A percentile compares a stretch with the other conserved stretches of the same genome.
These are phyloP conservation scores for Hydnomerulius pinastri DNA, from an alignment of 768 basidiomycete species.

Conservation along the genomic window DNA sequence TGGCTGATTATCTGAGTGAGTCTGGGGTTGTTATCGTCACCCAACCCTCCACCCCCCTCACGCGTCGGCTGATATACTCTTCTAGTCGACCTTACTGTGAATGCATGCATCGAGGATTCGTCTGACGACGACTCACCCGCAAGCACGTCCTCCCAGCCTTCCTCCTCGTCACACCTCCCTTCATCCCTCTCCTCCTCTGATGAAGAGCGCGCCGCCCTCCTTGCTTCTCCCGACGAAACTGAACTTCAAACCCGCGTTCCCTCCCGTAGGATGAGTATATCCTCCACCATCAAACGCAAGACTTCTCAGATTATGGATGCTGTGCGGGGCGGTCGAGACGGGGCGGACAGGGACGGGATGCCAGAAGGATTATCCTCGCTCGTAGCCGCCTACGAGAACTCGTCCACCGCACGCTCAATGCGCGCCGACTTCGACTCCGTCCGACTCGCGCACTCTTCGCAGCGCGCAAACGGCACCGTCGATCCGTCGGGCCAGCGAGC, in stretches of 20 bases:
- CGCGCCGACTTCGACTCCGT: conserved; percentile 59
- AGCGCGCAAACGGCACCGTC: conserved; percentile 29
- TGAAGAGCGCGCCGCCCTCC: conserved; percentile 67
- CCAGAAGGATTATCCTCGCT: conserved; percentile 66
- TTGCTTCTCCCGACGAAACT: conserved; percentile 47
- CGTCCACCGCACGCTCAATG: conserved; percentile 64
- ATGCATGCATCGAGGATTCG: conserved; percentile 48
- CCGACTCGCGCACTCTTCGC: conserved; percentile 16
- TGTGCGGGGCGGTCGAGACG: conserved; percentile 40
- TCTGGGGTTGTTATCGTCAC: no score
- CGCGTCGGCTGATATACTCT: conserved; percentile 10
- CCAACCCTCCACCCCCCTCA: no score
- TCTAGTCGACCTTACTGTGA: conserved; percentile 73
- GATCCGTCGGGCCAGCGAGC: conserved; percentile 25
- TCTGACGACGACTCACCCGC: conserved; percentile 37
- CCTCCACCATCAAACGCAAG: conserved; percentile 64
- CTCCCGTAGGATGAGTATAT: conserved; percentile 43
- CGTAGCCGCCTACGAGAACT: conserved; percentile 70
- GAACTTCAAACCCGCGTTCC: conserved; percentile 47
- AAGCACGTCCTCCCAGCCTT: conserved; percentile 29
- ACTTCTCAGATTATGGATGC: conserved; percentile 72
- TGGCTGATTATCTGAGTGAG: conserved; percentile 94
- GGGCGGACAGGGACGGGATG: conserved; percentile 36
- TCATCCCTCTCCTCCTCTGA: conserved; percentile 54
- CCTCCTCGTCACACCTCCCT: conserved; percentile 27